phyloP scores from a whole-genome alignment of 169 alveolate species.

The Plasmodium fragile region DNA sequence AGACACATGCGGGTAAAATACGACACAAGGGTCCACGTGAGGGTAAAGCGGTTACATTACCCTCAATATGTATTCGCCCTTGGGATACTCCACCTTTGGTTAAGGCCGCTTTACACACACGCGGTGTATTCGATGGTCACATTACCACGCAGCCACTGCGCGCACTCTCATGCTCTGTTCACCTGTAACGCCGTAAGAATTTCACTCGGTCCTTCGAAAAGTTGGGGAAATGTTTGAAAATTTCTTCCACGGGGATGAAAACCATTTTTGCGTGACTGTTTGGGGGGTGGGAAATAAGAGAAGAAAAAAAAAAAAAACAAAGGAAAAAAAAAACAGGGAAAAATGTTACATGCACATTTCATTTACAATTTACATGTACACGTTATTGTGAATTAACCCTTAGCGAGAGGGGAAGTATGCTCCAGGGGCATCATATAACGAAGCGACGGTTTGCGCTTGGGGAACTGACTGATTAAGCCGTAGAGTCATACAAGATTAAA shows the following conservation, averaged over 20 bases:
- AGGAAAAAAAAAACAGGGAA: neutral
- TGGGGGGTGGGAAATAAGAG: neutral
- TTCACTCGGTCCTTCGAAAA: slow-evolving; percentile 68
- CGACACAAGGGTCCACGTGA: neutral
- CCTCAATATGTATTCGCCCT: neutral
- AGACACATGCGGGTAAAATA: neutral
- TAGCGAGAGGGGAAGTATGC: neutral
- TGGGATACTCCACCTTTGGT: neutral
- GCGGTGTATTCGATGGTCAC: neutral
- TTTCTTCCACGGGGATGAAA: slow-evolving; percentile 68
- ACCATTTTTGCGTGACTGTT: slow-evolving; percentile 47
- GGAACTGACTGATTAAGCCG: neutral
- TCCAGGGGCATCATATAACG: neutral
- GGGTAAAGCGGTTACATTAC: too few species aligned
- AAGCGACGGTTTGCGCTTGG: neutral
- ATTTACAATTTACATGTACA: neutral
- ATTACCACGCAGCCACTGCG: neutral
- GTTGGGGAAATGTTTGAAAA: slow-evolving; percentile 56
- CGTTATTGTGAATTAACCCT: neutral
- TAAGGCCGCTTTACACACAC: neutral
- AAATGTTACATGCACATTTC: neutral
- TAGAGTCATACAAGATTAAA: neutral
- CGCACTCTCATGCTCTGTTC: neutral
- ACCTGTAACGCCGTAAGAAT: slow-evolving; percentile 76
- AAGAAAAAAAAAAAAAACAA: neutral